Evolutionary conservation across 192 early-diverging fungal species (phyloP), one percentile per base, ranked within the genome.

Genomic region (Backusella morwellensis): DNA sequence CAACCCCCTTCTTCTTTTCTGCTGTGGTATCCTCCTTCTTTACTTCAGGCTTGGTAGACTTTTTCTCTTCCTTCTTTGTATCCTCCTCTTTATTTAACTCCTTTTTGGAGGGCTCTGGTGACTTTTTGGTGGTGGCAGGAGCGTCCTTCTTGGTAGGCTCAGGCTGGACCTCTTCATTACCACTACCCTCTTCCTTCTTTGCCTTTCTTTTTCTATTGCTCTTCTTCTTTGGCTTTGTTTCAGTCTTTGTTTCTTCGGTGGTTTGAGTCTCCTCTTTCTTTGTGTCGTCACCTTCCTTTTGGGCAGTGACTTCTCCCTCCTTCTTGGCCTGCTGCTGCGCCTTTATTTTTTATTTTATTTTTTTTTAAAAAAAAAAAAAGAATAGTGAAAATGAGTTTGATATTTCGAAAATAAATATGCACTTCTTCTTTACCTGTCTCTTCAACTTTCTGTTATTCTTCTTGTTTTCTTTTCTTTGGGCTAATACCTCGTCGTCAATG

Each of bases 401-500:
- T 19, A 54, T 8, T 54, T 6, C 7, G 4, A 19, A 21, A 21
- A 21, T 40, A 21, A 6, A 26, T 21, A 23, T 21, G 9, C 6
- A 19, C 6, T 21, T 2, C 21, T 8, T 9, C 54, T 63, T 63
- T 63, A 63, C 56, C 56, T 63, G 56, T 63, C 56, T 63, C 56
- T 63, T 63, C 56, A 63, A 14, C 4, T 63, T 63, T 63, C 56
- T 63, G 29, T 63, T 63, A 3, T 29, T 26, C 11, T 63, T 63
- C 56, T 63, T 63, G 56, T 29, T 63, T 63, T 63, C 56, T 23
- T 63, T 63, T 29, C 56, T 26, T 63, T 63, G 21, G 11, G 23
- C 23, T 3, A 63, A 63, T 29, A 63, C n/a, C 21, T 63, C 56
- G 3, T 63, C 56, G 11, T 63, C 56, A 29, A 63, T 88, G 66